A percentile compares a stretch with the other conserved stretches of the same genome.
Evolutionary conservation across 2,329 filamentous ascomycete genomes (phyloP).

Genomic region (Decorospora gaudefroyi): DNA sequence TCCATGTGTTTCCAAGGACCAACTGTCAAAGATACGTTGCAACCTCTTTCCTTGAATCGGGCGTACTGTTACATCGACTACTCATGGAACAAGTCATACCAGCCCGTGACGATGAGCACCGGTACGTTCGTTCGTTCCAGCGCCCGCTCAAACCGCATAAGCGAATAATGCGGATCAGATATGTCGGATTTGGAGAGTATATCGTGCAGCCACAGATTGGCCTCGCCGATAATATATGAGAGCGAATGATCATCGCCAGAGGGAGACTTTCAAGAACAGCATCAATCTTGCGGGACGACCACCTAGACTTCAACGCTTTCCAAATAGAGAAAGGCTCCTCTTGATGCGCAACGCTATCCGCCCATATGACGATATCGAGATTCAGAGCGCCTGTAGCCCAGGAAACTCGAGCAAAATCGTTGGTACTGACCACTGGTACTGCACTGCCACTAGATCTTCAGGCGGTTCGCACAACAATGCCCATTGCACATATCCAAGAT

Average conservation of each 20-base stretch:
- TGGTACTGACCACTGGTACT: slow-evolving; percentile 5
- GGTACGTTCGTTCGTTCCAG: slow-evolving; percentile 18
- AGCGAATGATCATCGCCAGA: not conserved
- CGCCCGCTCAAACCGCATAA: slow-evolving; percentile 10
- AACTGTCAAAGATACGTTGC: slow-evolving; percentile 16
- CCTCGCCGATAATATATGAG: not conserved
- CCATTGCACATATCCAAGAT: slow-evolving; percentile 17
- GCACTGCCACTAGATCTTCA: slow-evolving; percentile 14
- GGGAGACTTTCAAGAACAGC: not conserved
- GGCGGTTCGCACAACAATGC: slow-evolving; percentile 16
- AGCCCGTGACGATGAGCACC: slow-evolving; percentile 18
- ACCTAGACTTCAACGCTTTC: not conserved
- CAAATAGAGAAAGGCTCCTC: slow-evolving; percentile 1
- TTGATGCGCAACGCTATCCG: slow-evolving; percentile 8
- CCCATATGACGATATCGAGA: slow-evolving; percentile 11
- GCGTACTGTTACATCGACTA: slow-evolving; percentile 25
- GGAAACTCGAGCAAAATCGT: slow-evolving; percentile 10
- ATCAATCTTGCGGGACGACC: not conserved
- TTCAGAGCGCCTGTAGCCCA: slow-evolving; percentile 14
- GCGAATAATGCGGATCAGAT: slow-evolving; percentile 14
- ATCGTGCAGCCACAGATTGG: not conserved
- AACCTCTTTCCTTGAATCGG: slow-evolving; percentile 11
- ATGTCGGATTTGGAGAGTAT: slow-evolving; percentile 8
- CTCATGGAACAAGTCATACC: slow-evolving; percentile 19
- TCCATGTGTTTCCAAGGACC: slow-evolving; percentile 19